Conservation (phyloP, 371 early-diverging fungal genomes). For the Mucor plumbeus region DNA sequence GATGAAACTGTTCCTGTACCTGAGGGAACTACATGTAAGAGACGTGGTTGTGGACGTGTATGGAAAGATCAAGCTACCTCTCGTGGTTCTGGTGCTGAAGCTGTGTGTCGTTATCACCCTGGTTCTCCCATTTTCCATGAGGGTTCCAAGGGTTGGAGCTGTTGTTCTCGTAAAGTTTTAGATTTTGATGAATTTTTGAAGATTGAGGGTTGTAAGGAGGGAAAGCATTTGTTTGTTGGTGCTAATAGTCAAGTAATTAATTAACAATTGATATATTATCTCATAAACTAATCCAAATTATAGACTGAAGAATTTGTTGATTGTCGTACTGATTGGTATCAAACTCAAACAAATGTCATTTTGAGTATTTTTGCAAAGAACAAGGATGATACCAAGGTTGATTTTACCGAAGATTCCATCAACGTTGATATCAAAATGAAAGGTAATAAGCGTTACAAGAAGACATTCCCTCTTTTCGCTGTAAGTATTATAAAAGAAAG, state of each 20-base stretch:
- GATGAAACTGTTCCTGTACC: slow-evolving; percentile 70
- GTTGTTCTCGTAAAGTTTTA: slow-evolving; percentile 86
- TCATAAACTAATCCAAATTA: neutral
- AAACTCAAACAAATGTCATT: slow-evolving; percentile 83
- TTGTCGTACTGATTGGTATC: slow-evolving; percentile 94
- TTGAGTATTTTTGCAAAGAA: slow-evolving; percentile 94
- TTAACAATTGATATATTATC: neutral
- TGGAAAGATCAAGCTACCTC: slow-evolving; percentile 73
- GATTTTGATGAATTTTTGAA: slow-evolving; percentile 98
- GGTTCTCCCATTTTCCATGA: slow-evolving; percentile 94
- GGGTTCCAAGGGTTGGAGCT: slow-evolving; percentile 92
- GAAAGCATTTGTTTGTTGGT: slow-evolving; percentile 84
- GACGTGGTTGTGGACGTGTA: slow-evolving; percentile 77
- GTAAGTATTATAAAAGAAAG: slow-evolving; percentile 25
- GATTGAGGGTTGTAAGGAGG: slow-evolving; percentile 88
- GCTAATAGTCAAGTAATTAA: slow-evolving; percentile 31
- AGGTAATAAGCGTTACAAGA: slow-evolving; percentile 67
- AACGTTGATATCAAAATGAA: slow-evolving; percentile 57
- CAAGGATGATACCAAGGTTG: slow-evolving; percentile 68
- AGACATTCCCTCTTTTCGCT: slow-evolving; percentile 64
- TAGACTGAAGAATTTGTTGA: slow-evolving; percentile 64
- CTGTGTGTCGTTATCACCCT: slow-evolving; percentile 83
- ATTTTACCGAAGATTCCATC: slow-evolving; percentile 52
- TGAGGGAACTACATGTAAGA: slow-evolving; percentile 83
- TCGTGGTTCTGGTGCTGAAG: slow-evolving; percentile 59